phyloP scores from a whole-genome alignment of 306 rosid genomes.

The Citrullus amarus region DNA sequence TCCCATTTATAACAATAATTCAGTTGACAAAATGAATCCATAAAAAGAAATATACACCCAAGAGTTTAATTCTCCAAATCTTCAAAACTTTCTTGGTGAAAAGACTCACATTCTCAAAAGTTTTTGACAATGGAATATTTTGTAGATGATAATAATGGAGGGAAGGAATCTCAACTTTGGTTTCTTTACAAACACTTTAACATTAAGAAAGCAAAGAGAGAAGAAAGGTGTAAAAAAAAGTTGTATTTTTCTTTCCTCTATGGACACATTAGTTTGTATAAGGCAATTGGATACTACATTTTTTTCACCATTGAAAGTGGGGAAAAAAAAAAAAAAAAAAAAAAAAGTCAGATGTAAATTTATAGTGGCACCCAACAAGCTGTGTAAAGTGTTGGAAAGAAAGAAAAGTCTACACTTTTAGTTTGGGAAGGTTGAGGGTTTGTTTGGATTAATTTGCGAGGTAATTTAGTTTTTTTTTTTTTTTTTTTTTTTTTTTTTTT shows the following conservation, averaged over 20 bases:
- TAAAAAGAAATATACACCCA: neutral
- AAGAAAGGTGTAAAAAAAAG: neutral
- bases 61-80: neutral
- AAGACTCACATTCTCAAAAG: neutral
- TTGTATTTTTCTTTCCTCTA: neutral
- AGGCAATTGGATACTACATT: neutral
- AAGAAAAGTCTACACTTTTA: neutral
- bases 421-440: too few relatives aligned
- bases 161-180: slow-evolving; percentile 4
- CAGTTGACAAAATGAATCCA: too few relatives aligned
- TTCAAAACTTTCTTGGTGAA: neutral
- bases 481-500: too few relatives aligned
- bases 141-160: neutral
- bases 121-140: neutral
- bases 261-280: neutral
- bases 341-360: neutral
- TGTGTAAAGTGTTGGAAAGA: neutral
- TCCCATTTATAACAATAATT: too few relatives aligned
- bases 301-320: neutral
- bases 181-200: slow-evolving; percentile 5
- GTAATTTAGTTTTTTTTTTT: too few relatives aligned
- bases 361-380: neutral
- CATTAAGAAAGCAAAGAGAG: neutral
- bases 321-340: neutral
- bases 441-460: too few relatives aligned